Conservation (phyloP, 306 rosid genomes). For the Urtica urens region DNA sequence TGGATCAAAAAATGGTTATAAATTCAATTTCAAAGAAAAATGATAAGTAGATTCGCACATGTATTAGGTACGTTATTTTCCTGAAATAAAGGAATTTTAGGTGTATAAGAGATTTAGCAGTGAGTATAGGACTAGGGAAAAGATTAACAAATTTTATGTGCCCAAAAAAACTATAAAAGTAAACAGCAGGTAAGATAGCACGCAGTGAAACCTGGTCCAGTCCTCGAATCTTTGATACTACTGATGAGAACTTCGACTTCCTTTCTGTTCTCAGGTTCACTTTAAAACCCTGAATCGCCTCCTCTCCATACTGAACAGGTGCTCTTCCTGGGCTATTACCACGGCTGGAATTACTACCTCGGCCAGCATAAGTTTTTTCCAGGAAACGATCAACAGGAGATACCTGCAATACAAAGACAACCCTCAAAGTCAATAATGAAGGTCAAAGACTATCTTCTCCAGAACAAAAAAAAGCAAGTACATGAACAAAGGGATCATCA, state of each 20-base stretch:
- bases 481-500: conserved; percentile 6
- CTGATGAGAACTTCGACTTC: conserved; percentile 92
- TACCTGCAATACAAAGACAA: conserved; percentile 63
- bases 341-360: conserved; percentile 85
- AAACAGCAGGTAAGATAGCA: conserved; percentile 6
- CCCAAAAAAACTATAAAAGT: background rate
- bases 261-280: conserved; percentile 79
- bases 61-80: too few relatives aligned
- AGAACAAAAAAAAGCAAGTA: conserved; percentile 3
- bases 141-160: background rate
- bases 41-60: too few relatives aligned
- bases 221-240: conserved; percentile 90
- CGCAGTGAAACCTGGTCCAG: conserved; percentile 90
- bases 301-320: conserved; percentile 64
- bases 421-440: too few relatives aligned
- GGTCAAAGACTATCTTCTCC: background rate
- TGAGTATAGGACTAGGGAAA: too few relatives aligned
- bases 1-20: too few relatives aligned
- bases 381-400: conserved; percentile 80
- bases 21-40: too few relatives aligned
- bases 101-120: too few relatives aligned
- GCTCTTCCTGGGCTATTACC: conserved; percentile 89
- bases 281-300: conserved; percentile 81
- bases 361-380: conserved; percentile 68
- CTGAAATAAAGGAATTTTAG: too few relatives aligned